Conservation (phyloP, 371 early-diverging fungal genomes). For the Funneliformis caledonium region DNA sequence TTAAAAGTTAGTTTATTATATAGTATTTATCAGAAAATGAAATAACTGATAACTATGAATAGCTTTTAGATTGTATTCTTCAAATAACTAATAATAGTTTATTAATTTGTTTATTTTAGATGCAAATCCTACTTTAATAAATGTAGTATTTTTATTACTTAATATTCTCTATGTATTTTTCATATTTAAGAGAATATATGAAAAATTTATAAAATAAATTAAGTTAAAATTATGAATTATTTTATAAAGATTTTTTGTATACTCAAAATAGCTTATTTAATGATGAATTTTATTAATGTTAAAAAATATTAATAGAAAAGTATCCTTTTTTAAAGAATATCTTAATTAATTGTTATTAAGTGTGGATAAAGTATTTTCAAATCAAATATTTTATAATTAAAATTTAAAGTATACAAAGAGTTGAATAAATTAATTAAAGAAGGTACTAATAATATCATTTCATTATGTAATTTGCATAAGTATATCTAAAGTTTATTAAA, state of each 20-base stretch:
- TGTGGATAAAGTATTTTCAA: not conserved
- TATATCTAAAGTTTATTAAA: not conserved
- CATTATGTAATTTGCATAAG: not conserved
- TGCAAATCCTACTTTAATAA: not conserved
- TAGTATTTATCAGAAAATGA: not conserved
- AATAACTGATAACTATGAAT: not conserved
- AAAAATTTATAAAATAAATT: not conserved
- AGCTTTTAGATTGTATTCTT: not conserved
- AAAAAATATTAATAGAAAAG: not conserved
- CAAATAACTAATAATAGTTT: not conserved
- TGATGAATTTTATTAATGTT: not conserved
- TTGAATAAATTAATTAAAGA: not conserved
- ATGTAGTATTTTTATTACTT: not conserved
- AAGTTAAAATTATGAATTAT: not conserved
- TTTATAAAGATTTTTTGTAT: not conserved
- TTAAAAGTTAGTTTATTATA: not conserved
- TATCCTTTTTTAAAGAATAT: not conserved
- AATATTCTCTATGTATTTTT: not conserved
- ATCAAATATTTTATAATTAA: not conserved
- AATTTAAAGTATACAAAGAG: constrained; percentile 11
- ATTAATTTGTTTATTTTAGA: not conserved
- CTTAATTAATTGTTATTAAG: not conserved
- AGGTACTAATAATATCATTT: not conserved
- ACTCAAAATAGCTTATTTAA: not conserved
- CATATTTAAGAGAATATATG: not conserved